These are phyloP conservation scores for Calonectria multiphialidica DNA, from an alignment of 2,329 filamentous ascomycete genomes.

Conservation along the genomic window DNA sequence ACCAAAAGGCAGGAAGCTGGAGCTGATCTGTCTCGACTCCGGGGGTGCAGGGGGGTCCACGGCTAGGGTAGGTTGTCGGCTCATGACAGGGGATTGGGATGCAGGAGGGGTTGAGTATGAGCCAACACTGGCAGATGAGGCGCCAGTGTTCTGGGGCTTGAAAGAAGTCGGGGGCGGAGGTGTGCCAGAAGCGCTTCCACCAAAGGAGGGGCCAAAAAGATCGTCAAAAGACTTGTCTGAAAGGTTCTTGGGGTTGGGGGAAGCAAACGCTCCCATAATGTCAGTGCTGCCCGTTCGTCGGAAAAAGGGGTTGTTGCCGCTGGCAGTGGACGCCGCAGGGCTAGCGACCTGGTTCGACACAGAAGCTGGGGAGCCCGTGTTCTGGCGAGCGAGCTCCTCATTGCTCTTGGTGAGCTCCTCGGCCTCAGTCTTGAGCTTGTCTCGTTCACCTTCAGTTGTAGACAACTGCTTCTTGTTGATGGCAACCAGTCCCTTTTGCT, in stretches of 20 bases:
- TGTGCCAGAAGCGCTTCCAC: conserved; percentile 56
- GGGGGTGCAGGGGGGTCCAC: conserved; percentile 73
- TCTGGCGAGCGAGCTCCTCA: conserved; percentile 68
- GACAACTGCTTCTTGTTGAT: conserved; percentile 99
- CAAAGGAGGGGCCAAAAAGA: conserved; percentile 81
- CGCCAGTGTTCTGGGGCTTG: conserved; percentile 69
- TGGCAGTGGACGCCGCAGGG: conserved; percentile 76
- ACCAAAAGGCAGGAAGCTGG: conserved; percentile 79
- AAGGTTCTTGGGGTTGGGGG: conserved; percentile 60
- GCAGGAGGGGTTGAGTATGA: conserved; percentile 67
- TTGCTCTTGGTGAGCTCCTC: conserved; percentile 74
- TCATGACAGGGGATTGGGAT: conserved; percentile 70
- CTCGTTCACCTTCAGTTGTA: conserved; percentile 88
- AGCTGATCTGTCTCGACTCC: conserved; percentile 82
- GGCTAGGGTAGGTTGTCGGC: conserved; percentile 70
- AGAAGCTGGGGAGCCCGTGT: conserved; percentile 62
- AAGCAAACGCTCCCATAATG: conserved; percentile 66
- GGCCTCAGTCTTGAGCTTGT: conserved; percentile 86
- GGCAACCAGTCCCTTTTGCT: conserved; percentile 95
- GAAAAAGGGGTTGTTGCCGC: conserved; percentile 96
- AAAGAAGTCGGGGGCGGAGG: conserved; percentile 54
- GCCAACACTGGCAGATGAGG: conserved; percentile 64
- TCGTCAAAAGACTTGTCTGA: conserved; percentile 84
- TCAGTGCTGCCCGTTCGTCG: conserved; percentile 74
- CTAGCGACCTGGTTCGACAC: conserved; percentile 70